Conservation (phyloP, 257 asterid species). For the Solanum chiquidenum region DNA sequence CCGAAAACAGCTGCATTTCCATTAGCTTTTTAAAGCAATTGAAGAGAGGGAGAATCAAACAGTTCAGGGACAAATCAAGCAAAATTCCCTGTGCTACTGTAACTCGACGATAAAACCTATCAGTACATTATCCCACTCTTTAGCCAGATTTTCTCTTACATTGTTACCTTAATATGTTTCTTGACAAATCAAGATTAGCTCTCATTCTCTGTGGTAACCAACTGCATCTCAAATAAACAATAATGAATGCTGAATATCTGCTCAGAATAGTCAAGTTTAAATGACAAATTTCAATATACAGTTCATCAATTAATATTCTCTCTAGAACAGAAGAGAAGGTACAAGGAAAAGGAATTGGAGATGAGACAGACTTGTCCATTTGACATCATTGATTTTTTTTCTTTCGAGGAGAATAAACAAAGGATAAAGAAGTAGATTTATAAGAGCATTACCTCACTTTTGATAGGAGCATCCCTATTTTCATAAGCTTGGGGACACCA, state of each 20-base stretch:
- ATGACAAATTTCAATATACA: neutral
- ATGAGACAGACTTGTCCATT: neutral
- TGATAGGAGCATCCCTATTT: conserved; percentile 22
- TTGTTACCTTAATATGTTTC: neutral
- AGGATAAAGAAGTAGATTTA: neutral
- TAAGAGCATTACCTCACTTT: conserved; percentile 49
- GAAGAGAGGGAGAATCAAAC: neutral
- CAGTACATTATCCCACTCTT: neutral
- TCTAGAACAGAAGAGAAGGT: neutral
- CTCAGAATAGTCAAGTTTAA: neutral
- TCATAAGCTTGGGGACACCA: conserved; percentile 77
- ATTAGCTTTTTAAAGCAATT: neutral
- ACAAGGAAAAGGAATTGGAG: neutral
- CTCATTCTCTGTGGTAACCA: neutral
- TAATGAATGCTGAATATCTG: neutral
- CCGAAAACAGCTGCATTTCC: neutral
- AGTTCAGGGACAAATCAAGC: neutral
- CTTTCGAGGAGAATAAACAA: neutral
- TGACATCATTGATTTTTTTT: neutral
- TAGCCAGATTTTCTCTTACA: neutral
- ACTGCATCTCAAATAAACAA: neutral
- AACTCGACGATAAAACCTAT: neutral
- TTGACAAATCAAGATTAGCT: neutral
- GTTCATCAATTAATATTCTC: neutral
- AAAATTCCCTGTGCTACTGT: neutral